phyloP scores from a whole-genome alignment of 2,329 filamentous ascomycete species.

The Hirsutella rhossiliensis region DNA sequence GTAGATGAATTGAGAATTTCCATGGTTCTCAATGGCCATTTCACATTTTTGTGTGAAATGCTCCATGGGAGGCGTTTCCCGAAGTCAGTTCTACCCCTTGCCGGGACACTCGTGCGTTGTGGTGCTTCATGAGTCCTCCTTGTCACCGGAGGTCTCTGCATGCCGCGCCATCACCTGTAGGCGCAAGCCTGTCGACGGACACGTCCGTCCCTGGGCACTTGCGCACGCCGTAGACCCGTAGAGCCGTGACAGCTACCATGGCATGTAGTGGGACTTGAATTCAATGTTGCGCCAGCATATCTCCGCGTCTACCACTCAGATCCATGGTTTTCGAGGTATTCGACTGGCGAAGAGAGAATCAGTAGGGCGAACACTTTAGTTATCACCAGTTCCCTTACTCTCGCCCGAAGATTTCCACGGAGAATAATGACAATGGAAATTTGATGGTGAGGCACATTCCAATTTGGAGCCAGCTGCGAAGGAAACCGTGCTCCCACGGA shows the following conservation, averaged over 20 bases:
- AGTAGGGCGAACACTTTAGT: conserved; percentile 20
- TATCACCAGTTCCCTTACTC: conserved; percentile 42
- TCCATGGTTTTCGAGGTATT: conserved; percentile 83
- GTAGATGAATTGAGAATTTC: conserved; percentile 31
- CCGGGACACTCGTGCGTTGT: conserved; percentile 4
- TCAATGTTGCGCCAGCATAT: conserved; percentile 62
- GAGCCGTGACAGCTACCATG: neutral
- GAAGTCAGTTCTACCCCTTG: conserved; percentile 33
- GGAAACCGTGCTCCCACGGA: too few relatives aligned
- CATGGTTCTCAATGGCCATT: conserved; percentile 58
- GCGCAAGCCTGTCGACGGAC: neutral
- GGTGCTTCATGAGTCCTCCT: neutral
- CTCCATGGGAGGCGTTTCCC: conserved; percentile 66
- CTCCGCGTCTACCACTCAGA: conserved; percentile 63
- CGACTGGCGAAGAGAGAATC: conserved; percentile 75
- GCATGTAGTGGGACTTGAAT: neutral
- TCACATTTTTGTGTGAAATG: conserved; percentile 55
- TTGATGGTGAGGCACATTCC: conserved; percentile 78
- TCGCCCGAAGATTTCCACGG: conserved; percentile 72
- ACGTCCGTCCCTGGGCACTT: neutral
- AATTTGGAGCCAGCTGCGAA: too few relatives aligned
- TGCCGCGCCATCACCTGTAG: neutral
- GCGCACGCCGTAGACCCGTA: neutral
- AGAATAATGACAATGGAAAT: conserved; percentile 60
- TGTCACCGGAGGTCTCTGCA: neutral